These are phyloP conservation scores for Pulveroboletus ravenelii DNA, from an alignment of 768 basidiomycete species.

Conservation along the genomic window DNA sequence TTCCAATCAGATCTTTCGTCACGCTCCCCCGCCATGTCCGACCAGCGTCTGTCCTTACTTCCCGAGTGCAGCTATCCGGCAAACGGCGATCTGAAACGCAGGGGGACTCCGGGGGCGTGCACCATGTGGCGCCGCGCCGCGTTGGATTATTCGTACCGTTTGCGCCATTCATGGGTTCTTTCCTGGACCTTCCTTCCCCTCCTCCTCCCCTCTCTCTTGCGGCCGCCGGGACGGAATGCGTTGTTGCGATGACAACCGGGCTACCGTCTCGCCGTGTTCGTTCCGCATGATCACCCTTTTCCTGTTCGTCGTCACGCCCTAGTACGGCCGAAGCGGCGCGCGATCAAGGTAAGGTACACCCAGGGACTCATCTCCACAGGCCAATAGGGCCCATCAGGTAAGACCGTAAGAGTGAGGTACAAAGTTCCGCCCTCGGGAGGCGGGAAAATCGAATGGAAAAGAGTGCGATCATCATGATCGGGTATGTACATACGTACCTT, in stretches of 20 bases:
- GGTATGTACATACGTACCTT: background rate
- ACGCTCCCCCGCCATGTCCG: background rate
- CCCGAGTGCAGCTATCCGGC: background rate
- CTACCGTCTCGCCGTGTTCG: slow-evolving; percentile 22
- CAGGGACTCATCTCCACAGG: slow-evolving; percentile 1
- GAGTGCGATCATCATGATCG: slow-evolving; percentile 7
- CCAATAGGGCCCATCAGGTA: slow-evolving; percentile 5
- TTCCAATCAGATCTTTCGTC: background rate
- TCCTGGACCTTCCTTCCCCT: background rate
- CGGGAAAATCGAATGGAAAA: slow-evolving; percentile 4
- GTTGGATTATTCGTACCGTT: background rate
- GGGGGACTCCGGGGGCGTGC: background rate
- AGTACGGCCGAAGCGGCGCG: background rate
- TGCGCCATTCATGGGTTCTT: background rate
- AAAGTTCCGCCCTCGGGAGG: slow-evolving; percentile 10
- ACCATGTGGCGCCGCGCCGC: background rate
- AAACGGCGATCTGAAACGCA: slow-evolving; percentile 12
- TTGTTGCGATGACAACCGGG: slow-evolving; percentile 31
- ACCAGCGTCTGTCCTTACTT: no score
- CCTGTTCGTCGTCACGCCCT: background rate
- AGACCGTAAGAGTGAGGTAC: slow-evolving; percentile 19
- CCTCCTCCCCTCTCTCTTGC: background rate
- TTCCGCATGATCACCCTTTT: slow-evolving; percentile 26
- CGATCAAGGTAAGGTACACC: slow-evolving; percentile 2
- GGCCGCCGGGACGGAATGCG: slow-evolving; percentile 6